phyloP scores from a whole-genome alignment of 176 grass and related monocot genomes.

The Hyparrhenia diplandra region DNA sequence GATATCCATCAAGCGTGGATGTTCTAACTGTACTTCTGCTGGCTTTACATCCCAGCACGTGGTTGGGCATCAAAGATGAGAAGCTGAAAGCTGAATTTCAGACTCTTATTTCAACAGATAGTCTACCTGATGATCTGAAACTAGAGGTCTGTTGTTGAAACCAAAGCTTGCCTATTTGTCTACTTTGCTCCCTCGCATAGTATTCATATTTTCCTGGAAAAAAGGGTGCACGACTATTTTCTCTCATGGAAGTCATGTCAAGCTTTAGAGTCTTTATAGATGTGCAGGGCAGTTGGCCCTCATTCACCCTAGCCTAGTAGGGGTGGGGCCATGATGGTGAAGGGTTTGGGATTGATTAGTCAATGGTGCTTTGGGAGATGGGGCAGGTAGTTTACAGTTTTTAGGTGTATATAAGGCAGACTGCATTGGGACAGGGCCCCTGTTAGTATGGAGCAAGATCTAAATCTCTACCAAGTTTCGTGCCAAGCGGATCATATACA shows the following conservation, averaged over 20 bases:
- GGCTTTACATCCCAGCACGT: constrained; percentile 59
- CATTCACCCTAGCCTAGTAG: not conserved
- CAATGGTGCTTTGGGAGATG: not conserved
- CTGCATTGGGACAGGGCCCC: not conserved
- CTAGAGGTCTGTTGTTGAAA: constrained; percentile 45
- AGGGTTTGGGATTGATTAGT: not conserved
- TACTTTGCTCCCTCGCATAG: constrained; percentile 9
- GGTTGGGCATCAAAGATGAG: constrained; percentile 49
- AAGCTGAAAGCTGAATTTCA: constrained; percentile 60
- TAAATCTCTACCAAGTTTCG: not conserved
- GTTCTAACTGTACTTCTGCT: constrained; percentile 72
- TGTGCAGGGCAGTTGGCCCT: not conserved
- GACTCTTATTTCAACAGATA: constrained; percentile 56
- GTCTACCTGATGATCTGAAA: constrained; percentile 64
- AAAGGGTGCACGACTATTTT: not conserved
- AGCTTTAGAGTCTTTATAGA: not conserved
- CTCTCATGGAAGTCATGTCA: not conserved
- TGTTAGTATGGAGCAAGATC: not conserved
- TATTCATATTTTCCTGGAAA: not conserved
- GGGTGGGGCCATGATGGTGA: not conserved
- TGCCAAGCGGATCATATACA: not conserved
- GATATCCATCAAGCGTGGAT: constrained; percentile 59
- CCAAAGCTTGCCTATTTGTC: constrained; percentile 14
- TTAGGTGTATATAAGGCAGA: not conserved
- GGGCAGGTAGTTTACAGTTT: not conserved